Evolutionary conservation across 257 asterid species (phyloP).

Genomic region (Salvia miltiorrhiza): DNA sequence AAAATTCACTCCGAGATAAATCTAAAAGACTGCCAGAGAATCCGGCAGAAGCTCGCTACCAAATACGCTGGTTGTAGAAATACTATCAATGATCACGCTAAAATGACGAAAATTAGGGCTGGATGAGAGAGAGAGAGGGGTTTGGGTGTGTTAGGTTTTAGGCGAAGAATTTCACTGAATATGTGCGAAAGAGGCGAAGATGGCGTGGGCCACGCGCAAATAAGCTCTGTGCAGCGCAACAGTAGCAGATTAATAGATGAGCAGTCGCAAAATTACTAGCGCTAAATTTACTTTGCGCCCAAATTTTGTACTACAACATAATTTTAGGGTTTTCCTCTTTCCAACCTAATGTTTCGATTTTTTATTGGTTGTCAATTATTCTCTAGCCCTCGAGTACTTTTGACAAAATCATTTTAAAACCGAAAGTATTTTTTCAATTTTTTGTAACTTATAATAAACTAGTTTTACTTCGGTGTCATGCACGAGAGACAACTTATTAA

Average conservation of each 20-base stretch:
- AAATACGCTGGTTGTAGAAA: not conserved
- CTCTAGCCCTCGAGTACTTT: no score
- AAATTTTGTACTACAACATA: not conserved
- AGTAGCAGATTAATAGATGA: not conserved
- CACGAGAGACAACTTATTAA: no score
- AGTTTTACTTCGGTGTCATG: no score
- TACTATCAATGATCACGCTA: not conserved
- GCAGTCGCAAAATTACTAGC: not conserved
- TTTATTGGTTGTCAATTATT: no score
- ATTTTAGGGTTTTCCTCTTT: not conserved
- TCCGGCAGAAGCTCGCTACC: constrained; percentile 15
- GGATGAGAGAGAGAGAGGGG: not conserved
- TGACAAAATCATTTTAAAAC: no score
- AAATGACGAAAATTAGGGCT: constrained; percentile 3
- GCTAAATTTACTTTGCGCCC: not conserved
- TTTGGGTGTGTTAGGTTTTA: constrained; percentile 23
- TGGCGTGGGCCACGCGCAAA: constrained; percentile 6
- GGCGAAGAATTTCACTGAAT: constrained; percentile 5
- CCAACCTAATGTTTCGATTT: no score
- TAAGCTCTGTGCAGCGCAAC: no score
- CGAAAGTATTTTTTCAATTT: no score
- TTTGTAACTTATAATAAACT: no score
- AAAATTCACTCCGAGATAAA: constrained; percentile 18
- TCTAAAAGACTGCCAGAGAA: not conserved
- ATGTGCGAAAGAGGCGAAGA: not conserved